These are phyloP conservation scores for Trypanosoma melophagium DNA, from an alignment of 208 protist genomes.

Conservation along the genomic window DNA sequence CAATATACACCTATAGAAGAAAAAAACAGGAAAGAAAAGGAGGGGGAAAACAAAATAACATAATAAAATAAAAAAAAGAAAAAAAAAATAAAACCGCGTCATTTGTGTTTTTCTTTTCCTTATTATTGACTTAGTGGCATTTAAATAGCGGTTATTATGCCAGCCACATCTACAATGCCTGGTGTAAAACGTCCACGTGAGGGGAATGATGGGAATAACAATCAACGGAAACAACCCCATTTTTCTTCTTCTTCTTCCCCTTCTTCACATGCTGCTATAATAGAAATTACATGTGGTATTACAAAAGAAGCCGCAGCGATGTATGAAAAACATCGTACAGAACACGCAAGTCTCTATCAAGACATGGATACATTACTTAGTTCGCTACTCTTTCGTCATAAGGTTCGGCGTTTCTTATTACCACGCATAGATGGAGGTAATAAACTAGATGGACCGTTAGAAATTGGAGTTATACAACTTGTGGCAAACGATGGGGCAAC, in stretches of 20 bases:
- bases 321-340: constrained; percentile 8
- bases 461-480: constrained; percentile 58
- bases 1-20: neutral
- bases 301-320: constrained; percentile 9
- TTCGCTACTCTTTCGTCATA: constrained; percentile 17
- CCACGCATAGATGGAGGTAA: constrained; percentile 1
- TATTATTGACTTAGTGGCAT: too few species aligned
- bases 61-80: neutral
- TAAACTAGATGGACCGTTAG: constrained; percentile 30
- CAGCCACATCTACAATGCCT: neutral
- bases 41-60: neutral
- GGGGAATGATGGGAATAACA: neutral
- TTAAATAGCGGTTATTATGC: constrained; percentile 3
- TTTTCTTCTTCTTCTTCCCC: neutral
- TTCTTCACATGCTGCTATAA: constrained; percentile 22
- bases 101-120: neutral
- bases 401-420: constrained; percentile 11
- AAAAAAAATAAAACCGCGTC: neutral
- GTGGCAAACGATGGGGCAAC: constrained; percentile 65
- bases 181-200: constrained; percentile 39
- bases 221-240: neutral
- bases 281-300: constrained; percentile 35
- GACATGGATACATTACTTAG: constrained; percentile 19
- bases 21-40: constrained; percentile 7
- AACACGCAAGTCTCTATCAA: neutral